Evolutionary conservation across 1,139 yeast species (phyloP), one percentile per base, ranked within the genome.

Genomic region (Scheffersomyces lignicola): DNA sequence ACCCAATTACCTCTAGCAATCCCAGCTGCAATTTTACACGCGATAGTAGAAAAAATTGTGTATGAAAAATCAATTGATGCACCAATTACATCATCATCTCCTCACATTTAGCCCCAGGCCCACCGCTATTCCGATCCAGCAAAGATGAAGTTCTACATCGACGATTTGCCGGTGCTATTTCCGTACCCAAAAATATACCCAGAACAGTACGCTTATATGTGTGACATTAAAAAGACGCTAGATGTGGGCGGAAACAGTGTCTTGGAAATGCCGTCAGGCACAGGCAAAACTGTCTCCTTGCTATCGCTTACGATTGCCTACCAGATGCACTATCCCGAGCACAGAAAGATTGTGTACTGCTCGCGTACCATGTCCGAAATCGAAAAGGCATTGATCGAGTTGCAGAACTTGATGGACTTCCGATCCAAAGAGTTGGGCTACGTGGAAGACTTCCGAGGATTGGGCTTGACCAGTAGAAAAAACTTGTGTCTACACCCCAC

Each of bases 341-440:
- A 88, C 50, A 69, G 98, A 29, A 92, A 92, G 66, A 80, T 92
- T 48, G 87, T 92, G 5, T 92, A 92, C 61, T 92, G 99, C 61
- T 92, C 98, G 5, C 97, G 99, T 74, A 92, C 99, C 24, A 92
- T 92, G 98, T 87, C 97, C 7, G 99, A 92, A 66, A 92, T 92
- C 56, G 98, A 92, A 63, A 92, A 92, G 63, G 97, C 98, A 0
- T 66, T 92, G 56, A 88, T 90, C n/a, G 99, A 92, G 65, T 71
- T 94, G 67, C 83, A 86, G 44, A 81, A 79, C 37, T 69, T 92
- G 49, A 92, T 92, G 98, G 87, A 79, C 36, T 92, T 75, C 56
- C 72, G 99, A 43, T 63, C 92, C 3, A 70, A 78, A 37, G 95
- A 87, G 53, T 68, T 92, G 37, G 97, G 97, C 0, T 78, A 75